Conservation (phyloP, 768 basidiomycete species). For the Strobilomyces echinocephalus region DNA sequence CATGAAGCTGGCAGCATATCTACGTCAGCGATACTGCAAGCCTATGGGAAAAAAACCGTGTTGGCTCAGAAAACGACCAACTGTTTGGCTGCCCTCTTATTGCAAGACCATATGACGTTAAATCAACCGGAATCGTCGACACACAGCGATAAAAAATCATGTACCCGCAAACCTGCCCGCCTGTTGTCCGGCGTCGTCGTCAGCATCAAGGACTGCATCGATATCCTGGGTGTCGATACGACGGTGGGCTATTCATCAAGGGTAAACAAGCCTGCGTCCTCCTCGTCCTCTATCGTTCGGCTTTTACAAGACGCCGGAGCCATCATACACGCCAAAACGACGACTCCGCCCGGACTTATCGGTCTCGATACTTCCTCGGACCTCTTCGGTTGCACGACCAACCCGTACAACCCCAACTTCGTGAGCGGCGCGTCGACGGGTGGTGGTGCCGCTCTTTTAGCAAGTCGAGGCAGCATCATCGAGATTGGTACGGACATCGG, state of each 20-base stretch:
- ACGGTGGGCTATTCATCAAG: conserved; percentile 41
- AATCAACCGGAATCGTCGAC: conserved; percentile 9
- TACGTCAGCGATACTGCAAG: conserved; percentile 31
- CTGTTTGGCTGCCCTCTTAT: conserved; percentile 45
- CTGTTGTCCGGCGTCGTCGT: conserved; percentile 45
- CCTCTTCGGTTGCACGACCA: conserved; percentile 43
- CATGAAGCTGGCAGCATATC: conserved; percentile 27
- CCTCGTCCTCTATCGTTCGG: conserved; percentile 36
- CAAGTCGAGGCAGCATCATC: conserved; percentile 39
- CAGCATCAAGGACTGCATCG: conserved; percentile 46
- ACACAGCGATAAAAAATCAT: not conserved
- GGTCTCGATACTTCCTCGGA: conserved; percentile 40
- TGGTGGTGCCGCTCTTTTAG: conserved; percentile 47
- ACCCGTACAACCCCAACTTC: conserved; percentile 42
- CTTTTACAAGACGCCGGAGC: conserved; percentile 41
- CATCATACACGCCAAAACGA: conserved; percentile 39
- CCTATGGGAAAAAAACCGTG: conserved; percentile 39
- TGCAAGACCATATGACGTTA: conserved; percentile 27
- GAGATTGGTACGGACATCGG: conserved; percentile 49
- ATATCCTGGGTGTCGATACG: conserved; percentile 43
- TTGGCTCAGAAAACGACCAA: conserved; percentile 42
- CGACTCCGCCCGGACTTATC: conserved; percentile 40
- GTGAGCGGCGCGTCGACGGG: conserved; percentile 47
- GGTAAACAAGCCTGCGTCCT: conserved; percentile 31
- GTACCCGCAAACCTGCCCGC: not conserved